Evolutionary conservation across 352 stramenopile species (phyloP), one percentile per base, ranked within the genome.

Genomic region (Peronospora destructor): DNA sequence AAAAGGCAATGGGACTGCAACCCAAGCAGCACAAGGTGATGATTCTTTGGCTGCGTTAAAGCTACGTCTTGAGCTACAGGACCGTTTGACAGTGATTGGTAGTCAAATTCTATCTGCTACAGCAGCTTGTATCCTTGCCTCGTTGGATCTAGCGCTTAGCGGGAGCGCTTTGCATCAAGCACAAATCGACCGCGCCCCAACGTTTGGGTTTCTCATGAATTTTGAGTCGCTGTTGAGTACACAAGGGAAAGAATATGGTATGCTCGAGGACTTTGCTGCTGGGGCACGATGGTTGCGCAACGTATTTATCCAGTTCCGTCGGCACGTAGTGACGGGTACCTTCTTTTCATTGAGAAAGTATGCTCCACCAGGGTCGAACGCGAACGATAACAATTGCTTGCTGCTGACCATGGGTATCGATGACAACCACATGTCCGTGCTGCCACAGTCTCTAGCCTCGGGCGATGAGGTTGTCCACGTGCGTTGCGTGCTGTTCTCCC

Each of bases 231-330:
- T 92, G 26, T 44, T 92, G 58, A 91, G 78, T 66, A 95, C 94
- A 32, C 87, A 96, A 39, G 93, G 93, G 28, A 97, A 97, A 56
- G 95, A 98, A 59, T 75, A 96, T 10, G 88, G 85, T 10, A 98
- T 98, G 95, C 79, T 98, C 1, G 75, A 94, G 57, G 87, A 96
- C 56, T 87, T 96, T 58, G 79, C 76, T 7, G 85, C 78, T 8
- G 84, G 80, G 7, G 80, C 72, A 19, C 73, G 88, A 49, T 93
- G 81, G 85, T 64, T 96, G 12, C 67, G 64, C 30, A 83, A 76
- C 40, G 81, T 91, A 39, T 85, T 82, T 59, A 67, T 89, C 21
- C 75, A 86, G 60, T 89, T 89, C 39, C 75, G 77, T 35, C 68
- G 75, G 33, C 64, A 81, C 23, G 38, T 49, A 13, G 67, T 51